These are phyloP conservation scores for Gnaphalium uliginosum DNA, from an alignment of 129 eudicot genomes.

Conservation along the genomic window DNA sequence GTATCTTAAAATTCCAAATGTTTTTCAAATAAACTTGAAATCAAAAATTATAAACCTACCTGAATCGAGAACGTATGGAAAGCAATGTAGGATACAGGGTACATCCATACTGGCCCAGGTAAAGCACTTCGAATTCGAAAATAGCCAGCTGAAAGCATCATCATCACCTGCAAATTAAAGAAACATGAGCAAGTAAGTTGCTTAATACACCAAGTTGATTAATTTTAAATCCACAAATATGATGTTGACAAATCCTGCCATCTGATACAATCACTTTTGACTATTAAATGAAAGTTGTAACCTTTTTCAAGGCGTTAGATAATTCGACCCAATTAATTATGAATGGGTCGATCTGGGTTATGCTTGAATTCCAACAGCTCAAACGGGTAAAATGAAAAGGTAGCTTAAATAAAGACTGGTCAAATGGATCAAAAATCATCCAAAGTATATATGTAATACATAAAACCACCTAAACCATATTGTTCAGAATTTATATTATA, in stretches of 20 bases:
- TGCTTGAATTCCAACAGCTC: background rate
- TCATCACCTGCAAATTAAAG: conserved; percentile 48
- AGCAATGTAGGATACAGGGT: conserved; percentile 83
- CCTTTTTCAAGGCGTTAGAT: background rate
- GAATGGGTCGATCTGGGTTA: background rate
- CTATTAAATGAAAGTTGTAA: background rate
- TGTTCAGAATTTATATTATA: too few species aligned
- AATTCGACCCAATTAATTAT: background rate
- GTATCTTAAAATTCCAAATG: background rate
- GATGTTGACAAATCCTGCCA: background rate
- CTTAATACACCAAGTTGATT: background rate
- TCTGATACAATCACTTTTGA: background rate
- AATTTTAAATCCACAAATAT: background rate
- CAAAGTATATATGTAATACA: background rate
- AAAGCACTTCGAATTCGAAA: conserved; percentile 83
- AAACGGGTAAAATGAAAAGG: background rate
- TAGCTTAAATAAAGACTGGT: too few species aligned
- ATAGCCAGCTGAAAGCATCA: conserved; percentile 98
- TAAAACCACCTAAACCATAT: background rate
- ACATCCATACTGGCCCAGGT: conserved; percentile 81
- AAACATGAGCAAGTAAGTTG: background rate
- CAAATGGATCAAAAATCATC: background rate
- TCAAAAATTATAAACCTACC: conserved; percentile 44
- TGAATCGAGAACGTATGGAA: conserved; percentile 89
- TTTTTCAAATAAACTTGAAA: background rate